Conservation (phyloP, 306 rosid genomes). For the Fagus crenata region DNA sequence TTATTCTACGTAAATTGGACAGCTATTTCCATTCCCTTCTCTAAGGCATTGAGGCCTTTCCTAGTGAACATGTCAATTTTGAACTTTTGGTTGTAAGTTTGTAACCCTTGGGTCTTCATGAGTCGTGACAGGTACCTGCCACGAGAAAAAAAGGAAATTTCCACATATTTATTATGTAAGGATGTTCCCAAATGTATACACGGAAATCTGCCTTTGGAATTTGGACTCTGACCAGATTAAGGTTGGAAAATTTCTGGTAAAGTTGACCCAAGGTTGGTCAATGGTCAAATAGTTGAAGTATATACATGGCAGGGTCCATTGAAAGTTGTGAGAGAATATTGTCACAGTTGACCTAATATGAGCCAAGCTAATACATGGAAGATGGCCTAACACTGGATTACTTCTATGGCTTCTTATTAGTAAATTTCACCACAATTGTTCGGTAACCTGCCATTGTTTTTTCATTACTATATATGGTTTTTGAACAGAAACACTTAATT, state of each 20-base stretch:
- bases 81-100: no score
- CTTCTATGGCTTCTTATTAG: not conserved
- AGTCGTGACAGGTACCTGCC: no score
- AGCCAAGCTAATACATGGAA: not conserved
- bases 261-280: not conserved
- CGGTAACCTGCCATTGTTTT: no score
- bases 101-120: no score
- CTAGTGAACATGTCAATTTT: no score
- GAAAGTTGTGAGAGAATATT: not conserved
- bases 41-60: no score
- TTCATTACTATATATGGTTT: no score
- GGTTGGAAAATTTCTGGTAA: not conserved
- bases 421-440: no score
- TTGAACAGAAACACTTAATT: no score
- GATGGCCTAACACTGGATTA: not conserved
- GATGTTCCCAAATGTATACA: not conserved
- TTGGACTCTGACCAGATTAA: not conserved
- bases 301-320: not conserved
- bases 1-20: no score
- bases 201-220: not conserved
- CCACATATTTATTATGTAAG: not conserved
- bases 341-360: not conserved
- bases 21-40: no score
- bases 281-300: not conserved
- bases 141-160: no score